Evolutionary conservation across 768 basidiomycete species (phyloP).

Genomic region (Suillus paluster): DNA sequence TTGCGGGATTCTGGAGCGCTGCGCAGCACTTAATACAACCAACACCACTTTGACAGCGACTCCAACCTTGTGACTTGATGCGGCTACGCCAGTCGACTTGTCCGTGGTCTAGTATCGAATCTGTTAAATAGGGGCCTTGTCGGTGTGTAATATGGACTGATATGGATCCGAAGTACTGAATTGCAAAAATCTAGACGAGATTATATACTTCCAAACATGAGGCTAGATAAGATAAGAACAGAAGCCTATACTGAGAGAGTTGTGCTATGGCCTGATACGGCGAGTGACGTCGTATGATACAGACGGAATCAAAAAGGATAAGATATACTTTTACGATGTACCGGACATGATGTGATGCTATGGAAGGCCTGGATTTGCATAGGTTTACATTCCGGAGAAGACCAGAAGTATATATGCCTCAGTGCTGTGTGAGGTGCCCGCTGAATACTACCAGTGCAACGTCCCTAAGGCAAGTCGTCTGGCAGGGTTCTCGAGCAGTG

Average conservation of each 20-base stretch:
- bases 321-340: background rate
- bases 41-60: background rate
- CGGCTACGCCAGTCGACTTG: background rate
- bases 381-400: background rate
- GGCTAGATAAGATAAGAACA: conserved; percentile 4
- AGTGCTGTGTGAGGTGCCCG: background rate
- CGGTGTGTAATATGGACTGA: background rate
- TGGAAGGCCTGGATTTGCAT: background rate
- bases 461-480: no score
- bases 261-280: background rate
- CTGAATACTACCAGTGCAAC: background rate
- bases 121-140: background rate
- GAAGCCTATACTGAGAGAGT: no score
- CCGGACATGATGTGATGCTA: no score
- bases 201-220: background rate
- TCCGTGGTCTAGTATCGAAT: background rate
- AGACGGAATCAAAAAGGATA: background rate
- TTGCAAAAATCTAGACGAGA: background rate
- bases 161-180: background rate
- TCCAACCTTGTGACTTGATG: background rate
- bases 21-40: background rate
- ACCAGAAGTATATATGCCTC: background rate
- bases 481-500: background rate
- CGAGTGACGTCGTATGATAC: background rate
- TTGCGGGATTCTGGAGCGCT: no score